Percentiles rank a stretch among this genome's conserved stretches.
These are phyloP conservation scores for Backusella liffmaniae DNA, from an alignment of 192 early-diverging fungal species.

Conservation along the genomic window DNA sequence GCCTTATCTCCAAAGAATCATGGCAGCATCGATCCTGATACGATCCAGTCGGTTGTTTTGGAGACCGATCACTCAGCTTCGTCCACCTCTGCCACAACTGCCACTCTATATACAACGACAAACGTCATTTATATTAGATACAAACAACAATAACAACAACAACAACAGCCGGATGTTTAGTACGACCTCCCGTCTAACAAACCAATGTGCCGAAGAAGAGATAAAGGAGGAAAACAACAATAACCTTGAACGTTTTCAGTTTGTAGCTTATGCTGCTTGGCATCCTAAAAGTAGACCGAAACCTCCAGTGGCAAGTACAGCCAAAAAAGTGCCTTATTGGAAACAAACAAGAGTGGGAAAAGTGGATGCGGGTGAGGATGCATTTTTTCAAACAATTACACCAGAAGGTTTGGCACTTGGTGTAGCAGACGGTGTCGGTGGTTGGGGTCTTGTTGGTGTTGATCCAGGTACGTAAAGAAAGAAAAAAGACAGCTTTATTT, in stretches of 20 bases:
- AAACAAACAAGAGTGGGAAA: constrained; percentile 49
- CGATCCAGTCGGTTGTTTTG: background rate
- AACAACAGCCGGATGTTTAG: background rate
- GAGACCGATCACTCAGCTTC: background rate
- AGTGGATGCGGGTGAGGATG: constrained; percentile 61
- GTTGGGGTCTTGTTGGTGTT: constrained; percentile 53
- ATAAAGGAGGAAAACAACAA: background rate
- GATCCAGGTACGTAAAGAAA: constrained; percentile 19
- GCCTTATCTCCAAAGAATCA: constrained; percentile 9
- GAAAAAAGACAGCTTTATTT: background rate
- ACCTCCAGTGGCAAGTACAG: background rate
- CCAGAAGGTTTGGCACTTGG: constrained; percentile 51
- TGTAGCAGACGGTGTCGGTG: constrained; percentile 62
- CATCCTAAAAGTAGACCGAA: constrained; percentile 16
- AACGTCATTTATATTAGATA: background rate
- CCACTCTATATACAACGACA: background rate
- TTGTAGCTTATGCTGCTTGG: constrained; percentile 32
- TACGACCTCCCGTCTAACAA: background rate
- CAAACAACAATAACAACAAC: background rate
- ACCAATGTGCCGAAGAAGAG: background rate
- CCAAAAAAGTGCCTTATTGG: constrained; percentile 33
- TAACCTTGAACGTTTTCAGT: constrained; percentile 18
- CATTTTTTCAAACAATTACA: constrained; percentile 57
- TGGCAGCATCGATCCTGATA: constrained; percentile 7
- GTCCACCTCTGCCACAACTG: background rate